Percentiles rank a stretch among this genome's conserved stretches.
Conservation (phyloP, 208 protist species). For the Trypanosoma avium region DNA sequence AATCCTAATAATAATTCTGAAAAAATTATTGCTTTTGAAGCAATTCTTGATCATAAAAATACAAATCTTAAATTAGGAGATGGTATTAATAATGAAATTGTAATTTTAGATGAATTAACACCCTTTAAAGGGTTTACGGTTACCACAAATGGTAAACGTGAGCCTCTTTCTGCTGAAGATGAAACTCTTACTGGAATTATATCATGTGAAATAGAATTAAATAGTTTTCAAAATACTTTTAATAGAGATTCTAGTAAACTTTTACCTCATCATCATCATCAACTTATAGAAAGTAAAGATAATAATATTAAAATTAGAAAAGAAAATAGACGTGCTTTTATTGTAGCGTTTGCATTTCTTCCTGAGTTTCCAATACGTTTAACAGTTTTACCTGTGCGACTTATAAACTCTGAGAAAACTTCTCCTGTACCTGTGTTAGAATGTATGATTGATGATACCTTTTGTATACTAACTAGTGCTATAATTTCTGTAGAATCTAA, state of each 20-base stretch:
- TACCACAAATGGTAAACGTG: neutral
- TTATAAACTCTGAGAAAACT: neutral
- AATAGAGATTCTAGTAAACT: neutral
- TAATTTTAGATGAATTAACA: neutral
- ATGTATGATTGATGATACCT: conserved; percentile 56
- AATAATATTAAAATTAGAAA: neutral
- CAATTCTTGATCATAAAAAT: neutral
- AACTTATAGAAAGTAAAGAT: no score
- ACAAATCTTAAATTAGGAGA: neutral
- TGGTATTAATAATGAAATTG: neutral
- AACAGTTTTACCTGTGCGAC: conserved; percentile 34
- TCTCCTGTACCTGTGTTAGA: conserved; percentile 54
- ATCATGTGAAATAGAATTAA: conserved; percentile 11
- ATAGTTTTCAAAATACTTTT: neutral
- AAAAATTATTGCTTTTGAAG: conserved; percentile 15
- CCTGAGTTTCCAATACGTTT: conserved; percentile 60
- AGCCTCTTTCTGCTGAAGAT: neutral
- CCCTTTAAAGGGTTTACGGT: conserved; percentile 9
- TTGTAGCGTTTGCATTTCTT: conserved; percentile 33
- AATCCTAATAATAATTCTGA: neutral
- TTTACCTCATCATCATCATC: no score
- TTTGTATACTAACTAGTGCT: conserved; percentile 49
- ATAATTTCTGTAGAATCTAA: conserved; percentile 9
- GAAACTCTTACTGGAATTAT: neutral
- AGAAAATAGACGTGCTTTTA: conserved; percentile 2